Evolutionary conservation across 257 asterid species (phyloP), one percentile per base, ranked within the genome.

Genomic region (Ballota nigra): DNA sequence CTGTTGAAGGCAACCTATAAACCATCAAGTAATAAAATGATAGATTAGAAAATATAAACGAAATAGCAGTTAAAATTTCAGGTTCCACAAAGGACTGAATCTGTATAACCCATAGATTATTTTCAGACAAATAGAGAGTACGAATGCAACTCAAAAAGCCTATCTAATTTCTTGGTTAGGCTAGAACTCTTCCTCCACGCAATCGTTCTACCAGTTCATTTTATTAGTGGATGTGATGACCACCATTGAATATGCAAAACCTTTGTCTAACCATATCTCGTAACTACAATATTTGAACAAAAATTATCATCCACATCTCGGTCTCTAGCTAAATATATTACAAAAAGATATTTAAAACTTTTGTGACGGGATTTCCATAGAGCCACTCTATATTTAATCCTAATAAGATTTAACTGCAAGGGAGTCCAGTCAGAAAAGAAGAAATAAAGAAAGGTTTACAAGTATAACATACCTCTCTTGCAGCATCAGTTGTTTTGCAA

Each of bases 401-500:
- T 26, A 20, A 34, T 22, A 40, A 52, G 38, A 40, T 71, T 23
- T 52, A 60, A 28, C 9, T 53, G 71, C 69, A 29, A 60, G 57
- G 56, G 43, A 49, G 31, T 16, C 18, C 62, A 75, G 43, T 11
- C 47, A 20, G 8, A 4, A 16, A 71, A 18, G 19, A 10, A 9
- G 7, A 8, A 16, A n/a, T n/a, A 71, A 18, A 19, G 12, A 15
- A 34, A 15, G 55, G 12, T 11, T 24, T 15, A 60, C 70, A 55
- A 43, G 28, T 53, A 18, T 20, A 75, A 62, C 75, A 70, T 85
- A 91, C 99, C 98, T 89, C 94, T 75, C 75, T 82, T 49, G 98
- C 99, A 58, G 88, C 92, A 79, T 89, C 94, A 60, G 22, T 73
- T 53, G 97, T 89, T 83, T 84, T 92, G 90, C 99, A 95, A 75